Base-by-base conservation (phyloP, 768 basidiomycete species). In the Suillus americanus region DNA sequence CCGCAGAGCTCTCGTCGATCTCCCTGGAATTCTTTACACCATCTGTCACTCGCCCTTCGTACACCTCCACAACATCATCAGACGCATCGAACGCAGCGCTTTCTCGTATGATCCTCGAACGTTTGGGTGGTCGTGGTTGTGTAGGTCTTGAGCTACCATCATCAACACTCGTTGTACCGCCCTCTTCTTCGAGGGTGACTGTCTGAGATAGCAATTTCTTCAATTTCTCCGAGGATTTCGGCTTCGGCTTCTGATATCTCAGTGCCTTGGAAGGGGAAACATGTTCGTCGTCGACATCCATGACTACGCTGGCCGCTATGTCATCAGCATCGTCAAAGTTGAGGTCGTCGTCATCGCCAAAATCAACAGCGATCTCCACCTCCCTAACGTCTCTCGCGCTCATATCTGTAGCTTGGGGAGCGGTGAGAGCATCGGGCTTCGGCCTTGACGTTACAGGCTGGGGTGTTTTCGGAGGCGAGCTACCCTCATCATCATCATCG, bases 301-400 rank as follows among this genome's bases (percentile, higher is more conserved):
- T 57, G 51, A 25, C 33, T 33, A 18, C 62, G 7, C 60, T 40
- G 10, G 38, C 56, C 4, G 7, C 28, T 28, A 50, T 57, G 28
- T 68, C 64, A 9, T 62, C 68, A 38, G 61, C 64, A n/a, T 62
- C 66, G n/a, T 63, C 50, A 48, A 63, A 30, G 4, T 14, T 38
- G n/a, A 18, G 50, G 28, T 67, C 62, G 0, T 41, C 74, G 16
- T 65, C 66, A 10, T 66, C 66, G 25, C 64, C 60, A 20, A 67
- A 20, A 13, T 64, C 63, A 5, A 74, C 65, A 5, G 57, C 67
- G n/a, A 71, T 68, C 46, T 76, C 76, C 10, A 70, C 74, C 59
- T 78, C 76, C 59, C 57, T 61, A 30, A 50, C 65, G 50, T 65
- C 72, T 35, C 62, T 62, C 46, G 67, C 70, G 35, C 69, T 74